Evolutionary conservation across 2,329 filamentous ascomycete genomes (phyloP).

Genomic region (Rasamsonia emersonii): DNA sequence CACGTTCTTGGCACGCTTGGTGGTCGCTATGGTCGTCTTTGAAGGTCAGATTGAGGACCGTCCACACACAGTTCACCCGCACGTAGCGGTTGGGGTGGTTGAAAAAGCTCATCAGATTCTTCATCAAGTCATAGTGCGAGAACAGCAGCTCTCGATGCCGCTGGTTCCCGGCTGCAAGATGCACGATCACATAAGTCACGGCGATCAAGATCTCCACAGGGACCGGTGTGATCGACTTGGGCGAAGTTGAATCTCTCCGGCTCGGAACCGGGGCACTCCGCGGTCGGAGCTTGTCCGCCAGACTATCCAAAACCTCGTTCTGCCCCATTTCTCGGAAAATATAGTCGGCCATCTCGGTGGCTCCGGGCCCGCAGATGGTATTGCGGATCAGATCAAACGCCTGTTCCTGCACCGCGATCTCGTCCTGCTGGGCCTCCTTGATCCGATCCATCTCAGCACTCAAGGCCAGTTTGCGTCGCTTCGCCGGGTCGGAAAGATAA

Average conservation of each 20-base stretch:
- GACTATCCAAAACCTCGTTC: constrained; percentile 68
- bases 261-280: constrained; percentile 24
- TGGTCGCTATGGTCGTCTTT: constrained; percentile 65
- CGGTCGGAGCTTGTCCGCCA: constrained; percentile 67
- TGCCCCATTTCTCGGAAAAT: constrained; percentile 68
- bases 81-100: constrained; percentile 64
- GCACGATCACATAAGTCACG: constrained; percentile 74
- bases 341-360: constrained; percentile 70
- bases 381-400: constrained; percentile 85
- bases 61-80: constrained; percentile 69
- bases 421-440: constrained; percentile 63
- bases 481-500: constrained; percentile 32
- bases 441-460: constrained; percentile 61
- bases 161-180: constrained; percentile 75
- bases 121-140: constrained; percentile 66
- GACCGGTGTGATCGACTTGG: constrained; percentile 20
- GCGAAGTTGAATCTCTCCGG: constrained; percentile 22
- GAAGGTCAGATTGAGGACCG: constrained; percentile 79
- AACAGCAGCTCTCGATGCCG: constrained; percentile 71
- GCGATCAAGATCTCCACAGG: constrained; percentile 62
- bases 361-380: constrained; percentile 60
- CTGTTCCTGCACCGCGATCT: constrained; percentile 82
- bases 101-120: constrained; percentile 64
- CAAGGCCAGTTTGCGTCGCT: constrained; percentile 35
- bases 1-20: constrained; percentile 57